Base-by-base conservation (phyloP, 495 filamentous ascomycete genomes). In the Talaromyces proteolyticus region DNA sequence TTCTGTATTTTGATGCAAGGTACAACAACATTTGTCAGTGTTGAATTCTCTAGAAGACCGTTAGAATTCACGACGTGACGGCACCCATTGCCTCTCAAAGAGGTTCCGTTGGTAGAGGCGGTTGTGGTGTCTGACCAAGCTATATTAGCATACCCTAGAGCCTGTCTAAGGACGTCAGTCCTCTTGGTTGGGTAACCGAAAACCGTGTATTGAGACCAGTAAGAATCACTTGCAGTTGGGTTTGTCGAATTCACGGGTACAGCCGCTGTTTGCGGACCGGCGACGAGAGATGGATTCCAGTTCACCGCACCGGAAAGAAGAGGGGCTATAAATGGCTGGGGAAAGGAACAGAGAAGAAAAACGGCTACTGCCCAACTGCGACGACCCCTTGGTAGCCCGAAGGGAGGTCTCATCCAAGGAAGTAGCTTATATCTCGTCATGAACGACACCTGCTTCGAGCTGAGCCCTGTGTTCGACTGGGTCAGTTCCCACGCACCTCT, bases 41-140 rank as follows among this genome's bases (percentile, higher is more conserved):
- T 52, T 20, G 52, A 55, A 22, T 43, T 49, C 11, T 40, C 19
- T 20, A 40, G 23, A 14, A 49, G 29, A 22, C 26, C 42, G 47
- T 51, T 21, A 42, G 24, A 7, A 47, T 57, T 57, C 19, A 57
- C 51, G 12, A 57, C 37, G 26, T 55, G 55, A n/a, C 55, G 52
- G 46, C 55, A 57, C 37, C 55, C 46, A 26, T 54, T 57, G 2
- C 39, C 51, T 34, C 36, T 51, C 3, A 34, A 16, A 38, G 41
- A 46, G 17, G 52, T 50, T 25, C 54, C 54, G 21, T 57, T 57
- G 21, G 2, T 38, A n/a, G 46, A 49, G 26, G 39, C 14, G 29
- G 46, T 49, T 11, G 17, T 18, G 17, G 8, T 41, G 29, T 49
- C 46, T 14, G 29, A 39, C 46, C 46, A 49, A 21, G 37, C 25